A percentile compares a stretch with the other conserved stretches of the same genome.
These are phyloP conservation scores for Volvox reticuliferus DNA, from an alignment of 139 green algal species.

Conservation along the genomic window DNA sequence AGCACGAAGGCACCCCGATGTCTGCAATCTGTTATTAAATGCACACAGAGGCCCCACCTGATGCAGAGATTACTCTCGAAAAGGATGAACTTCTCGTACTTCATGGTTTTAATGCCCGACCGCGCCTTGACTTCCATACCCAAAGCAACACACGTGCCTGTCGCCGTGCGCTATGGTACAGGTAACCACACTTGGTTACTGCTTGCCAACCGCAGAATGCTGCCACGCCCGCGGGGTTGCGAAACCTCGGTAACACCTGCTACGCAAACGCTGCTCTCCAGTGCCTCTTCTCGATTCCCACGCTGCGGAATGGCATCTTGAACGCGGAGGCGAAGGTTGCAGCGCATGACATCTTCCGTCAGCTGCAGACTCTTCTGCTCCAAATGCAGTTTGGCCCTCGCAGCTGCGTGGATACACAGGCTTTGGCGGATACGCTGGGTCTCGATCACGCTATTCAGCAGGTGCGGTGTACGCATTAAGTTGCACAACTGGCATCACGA, in stretches of 20 bases:
- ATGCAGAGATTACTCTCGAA: too few relatives aligned
- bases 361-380: slow-evolving; percentile 58
- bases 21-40: too few relatives aligned
- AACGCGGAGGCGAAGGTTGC: slow-evolving; percentile 49
- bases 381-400: slow-evolving; percentile 72
- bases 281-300: slow-evolving; percentile 78
- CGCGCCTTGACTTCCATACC: too few relatives aligned
- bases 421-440: slow-evolving; percentile 35
- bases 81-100: too few relatives aligned
- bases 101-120: too few relatives aligned
- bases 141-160: not conserved
- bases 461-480: slow-evolving; percentile 42
- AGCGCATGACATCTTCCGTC: slow-evolving; percentile 48
- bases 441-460: slow-evolving; percentile 85
- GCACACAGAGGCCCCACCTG: too few relatives aligned
- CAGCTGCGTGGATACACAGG: slow-evolving; percentile 35
- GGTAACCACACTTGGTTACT: too few relatives aligned
- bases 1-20: too few relatives aligned
- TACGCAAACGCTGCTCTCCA: slow-evolving; percentile 91
- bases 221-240: slow-evolving; percentile 73
- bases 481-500: too few relatives aligned
- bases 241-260: slow-evolving; percentile 93
- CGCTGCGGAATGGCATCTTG: slow-evolving; percentile 77
- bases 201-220: slow-evolving; percentile 36
- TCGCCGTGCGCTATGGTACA: not conserved